Conservation (phyloP, 2,329 filamentous ascomycete species). For the Nemania diffusa region DNA sequence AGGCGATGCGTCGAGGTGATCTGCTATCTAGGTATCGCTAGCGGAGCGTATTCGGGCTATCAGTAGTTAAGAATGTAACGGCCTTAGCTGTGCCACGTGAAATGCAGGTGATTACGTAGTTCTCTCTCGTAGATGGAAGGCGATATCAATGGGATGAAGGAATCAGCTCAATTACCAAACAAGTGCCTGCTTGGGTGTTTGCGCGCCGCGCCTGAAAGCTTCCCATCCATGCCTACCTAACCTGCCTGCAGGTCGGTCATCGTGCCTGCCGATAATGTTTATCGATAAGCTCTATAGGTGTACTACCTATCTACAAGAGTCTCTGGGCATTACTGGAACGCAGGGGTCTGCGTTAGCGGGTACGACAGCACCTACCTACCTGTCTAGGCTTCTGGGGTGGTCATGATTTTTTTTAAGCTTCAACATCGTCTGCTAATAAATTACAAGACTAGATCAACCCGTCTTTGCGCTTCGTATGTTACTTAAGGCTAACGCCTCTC, state of each 20-base stretch:
- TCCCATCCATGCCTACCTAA: slow-evolving; percentile 6
- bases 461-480: slow-evolving; percentile 1
- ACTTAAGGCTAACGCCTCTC: background rate
- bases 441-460: background rate
- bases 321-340: background rate
- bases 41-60: background rate
- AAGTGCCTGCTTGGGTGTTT: background rate
- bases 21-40: background rate
- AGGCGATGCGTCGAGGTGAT: slow-evolving; percentile 2
- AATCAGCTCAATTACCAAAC: background rate
- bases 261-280: background rate
- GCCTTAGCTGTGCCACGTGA: slow-evolving; percentile 4
- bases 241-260: slow-evolving; percentile 3
- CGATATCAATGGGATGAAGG: slow-evolving; percentile 12
- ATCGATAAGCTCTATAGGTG: slow-evolving; percentile 20
- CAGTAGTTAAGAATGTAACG: slow-evolving; percentile 10
- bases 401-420: slow-evolving; percentile 17
- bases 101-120: background rate
- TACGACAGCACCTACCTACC: background rate
- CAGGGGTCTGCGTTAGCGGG: background rate
- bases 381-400: background rate
- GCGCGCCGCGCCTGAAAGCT: slow-evolving; percentile 34
- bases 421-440: background rate
- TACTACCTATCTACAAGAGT: background rate
- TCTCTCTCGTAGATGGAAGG: background rate